These are phyloP conservation scores for Aspergillus coremiiformis DNA, from an alignment of 495 filamentous ascomycete species.

Conservation along the genomic window DNA sequence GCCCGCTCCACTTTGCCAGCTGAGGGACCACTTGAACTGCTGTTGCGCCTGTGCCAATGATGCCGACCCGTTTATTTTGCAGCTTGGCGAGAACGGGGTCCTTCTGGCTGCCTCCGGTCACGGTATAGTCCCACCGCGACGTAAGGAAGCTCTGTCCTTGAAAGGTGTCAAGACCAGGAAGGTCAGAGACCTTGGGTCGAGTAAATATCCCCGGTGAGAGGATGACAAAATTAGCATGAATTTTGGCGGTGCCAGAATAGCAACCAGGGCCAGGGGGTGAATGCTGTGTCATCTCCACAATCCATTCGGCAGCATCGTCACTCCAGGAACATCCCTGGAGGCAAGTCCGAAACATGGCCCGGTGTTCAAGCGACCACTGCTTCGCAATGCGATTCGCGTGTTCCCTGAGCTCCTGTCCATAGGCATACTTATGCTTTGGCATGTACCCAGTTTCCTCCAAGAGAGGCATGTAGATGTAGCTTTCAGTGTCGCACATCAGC, in stretches of 20 bases:
- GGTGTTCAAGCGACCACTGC: slow-evolving; percentile 38
- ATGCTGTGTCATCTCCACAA: background rate
- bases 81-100: slow-evolving; percentile 32
- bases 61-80: slow-evolving; percentile 36
- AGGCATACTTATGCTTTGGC: slow-evolving; percentile 32
- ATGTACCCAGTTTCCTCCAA: slow-evolving; percentile 55
- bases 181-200: slow-evolving; percentile 21
- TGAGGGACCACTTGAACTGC: slow-evolving; percentile 37
- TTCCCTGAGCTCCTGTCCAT: slow-evolving; percentile 17
- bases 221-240: slow-evolving; percentile 12
- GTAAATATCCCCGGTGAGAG: slow-evolving; percentile 13
- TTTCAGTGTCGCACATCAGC: slow-evolving; percentile 26
- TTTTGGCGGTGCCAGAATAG: background rate
- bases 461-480: slow-evolving; percentile 40
- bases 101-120: slow-evolving; percentile 45
- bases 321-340: background rate
- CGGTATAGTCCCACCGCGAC: slow-evolving; percentile 35
- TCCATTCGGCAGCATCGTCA: background rate
- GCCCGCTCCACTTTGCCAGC: slow-evolving; percentile 24
- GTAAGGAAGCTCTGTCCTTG: slow-evolving; percentile 32
- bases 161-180: slow-evolving; percentile 15
- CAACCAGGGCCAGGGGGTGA: background rate
- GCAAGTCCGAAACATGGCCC: slow-evolving; percentile 34
- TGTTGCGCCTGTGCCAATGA: slow-evolving; percentile 45
- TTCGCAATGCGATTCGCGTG: slow-evolving; percentile 21